Conservation (phyloP, 2,329 filamentous ascomycete species). For the Talaromyces amestolkiae region DNA sequence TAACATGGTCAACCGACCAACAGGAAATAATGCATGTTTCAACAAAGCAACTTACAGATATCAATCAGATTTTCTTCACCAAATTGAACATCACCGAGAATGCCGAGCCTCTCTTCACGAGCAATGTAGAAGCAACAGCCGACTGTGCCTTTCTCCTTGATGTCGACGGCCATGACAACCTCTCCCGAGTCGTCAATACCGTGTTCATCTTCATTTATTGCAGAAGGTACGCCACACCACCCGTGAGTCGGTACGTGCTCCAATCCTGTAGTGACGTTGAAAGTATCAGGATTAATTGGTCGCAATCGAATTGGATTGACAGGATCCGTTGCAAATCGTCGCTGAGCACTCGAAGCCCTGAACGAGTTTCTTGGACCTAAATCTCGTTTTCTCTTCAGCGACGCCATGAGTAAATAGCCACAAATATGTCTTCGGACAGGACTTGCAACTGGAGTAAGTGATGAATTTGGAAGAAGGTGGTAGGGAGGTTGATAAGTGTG, state of each 20-base stretch:
- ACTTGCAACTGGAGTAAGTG: background rate
- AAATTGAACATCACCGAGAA: slow-evolving; percentile 73
- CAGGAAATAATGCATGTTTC: background rate
- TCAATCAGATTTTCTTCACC: slow-evolving; percentile 69
- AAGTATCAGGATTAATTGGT: background rate
- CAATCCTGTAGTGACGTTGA: background rate
- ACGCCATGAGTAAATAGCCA: slow-evolving; percentile 11
- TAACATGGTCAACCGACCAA: background rate
- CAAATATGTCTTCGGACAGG: background rate
- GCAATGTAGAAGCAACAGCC: slow-evolving; percentile 83
- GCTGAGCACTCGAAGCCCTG: slow-evolving; percentile 11
- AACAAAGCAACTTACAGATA: slow-evolving; percentile 40
- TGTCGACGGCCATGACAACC: slow-evolving; percentile 75
- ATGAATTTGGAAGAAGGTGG: background rate
- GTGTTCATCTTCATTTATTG: slow-evolving; percentile 2
- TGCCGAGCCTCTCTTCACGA: slow-evolving; percentile 64
- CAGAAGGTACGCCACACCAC: background rate
- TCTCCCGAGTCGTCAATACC: slow-evolving; percentile 59
- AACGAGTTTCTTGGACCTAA: slow-evolving; percentile 4
- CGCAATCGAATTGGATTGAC: slow-evolving; percentile 2
- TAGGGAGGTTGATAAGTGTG: background rate
- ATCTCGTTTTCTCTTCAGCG: slow-evolving; percentile 18
- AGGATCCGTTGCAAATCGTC: slow-evolving; percentile 8
- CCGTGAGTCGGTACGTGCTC: background rate
- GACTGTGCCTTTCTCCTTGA: slow-evolving; percentile 66